Evolutionary conservation across 257 asterid species (phyloP), one percentile per base, ranked within the genome.

Genomic region (Catharanthus roseus): DNA sequence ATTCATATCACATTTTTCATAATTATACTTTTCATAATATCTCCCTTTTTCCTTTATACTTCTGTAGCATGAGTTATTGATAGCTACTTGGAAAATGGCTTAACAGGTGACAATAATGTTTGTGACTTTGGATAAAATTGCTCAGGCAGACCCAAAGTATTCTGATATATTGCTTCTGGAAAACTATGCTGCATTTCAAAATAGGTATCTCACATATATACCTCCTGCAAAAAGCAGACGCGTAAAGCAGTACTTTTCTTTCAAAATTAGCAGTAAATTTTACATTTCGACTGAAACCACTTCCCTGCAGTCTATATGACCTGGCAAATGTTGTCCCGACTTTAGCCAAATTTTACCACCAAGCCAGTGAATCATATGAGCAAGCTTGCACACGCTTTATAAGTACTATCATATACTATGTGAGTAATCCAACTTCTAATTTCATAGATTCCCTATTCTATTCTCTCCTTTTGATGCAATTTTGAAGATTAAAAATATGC

Each of bases 101-200:
- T 80, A 77, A 74, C 90, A 95, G 99, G 97, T 95, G 47, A 88
- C 95, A 21, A 86, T 92, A 79, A 95, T 95, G 99, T 95, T 95
- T 80, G 97, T 88, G 77, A 95, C 98, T 65, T 75, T 91, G 89
- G 98, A 95, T 77, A 95, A 88, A 83, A 84, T 95, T 81, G 86
- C 97, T 80, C 97, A 91, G 82, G 85, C 82, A 57, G 99, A 95
- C 77, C 69, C 85, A 55, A 95, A 95, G 73, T 91, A 89, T 75
- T 67, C 90, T 65, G 99, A 95, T 68, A 81, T 95, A 75, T 57
- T 95, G 83, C 96, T 95, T 47, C 74, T 95, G 74, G 97, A 95
- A 87, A 95, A 95, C 84, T 95, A 95, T 83, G 99, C 99, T 51
- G 92, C 97, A 69, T 95, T 95, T 76, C 99, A 95, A 69, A 95